phyloP scores from a whole-genome alignment of 2,329 filamentous ascomycete genomes.

The Cyphellophora europaea region DNA sequence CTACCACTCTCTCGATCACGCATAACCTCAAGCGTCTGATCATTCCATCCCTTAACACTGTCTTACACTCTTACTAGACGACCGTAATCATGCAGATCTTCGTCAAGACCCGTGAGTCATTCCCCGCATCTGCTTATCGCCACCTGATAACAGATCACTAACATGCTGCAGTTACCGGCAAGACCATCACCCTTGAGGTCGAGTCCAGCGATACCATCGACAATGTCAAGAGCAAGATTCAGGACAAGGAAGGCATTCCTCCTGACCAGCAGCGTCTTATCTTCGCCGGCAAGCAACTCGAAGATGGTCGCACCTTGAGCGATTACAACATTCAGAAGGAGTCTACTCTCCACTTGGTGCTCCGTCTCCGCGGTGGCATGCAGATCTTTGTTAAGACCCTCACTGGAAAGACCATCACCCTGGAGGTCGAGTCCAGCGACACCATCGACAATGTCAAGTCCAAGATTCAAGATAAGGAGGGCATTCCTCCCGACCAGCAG shows the following conservation, averaged over 20 bases:
- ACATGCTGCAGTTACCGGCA: conserved; percentile 49
- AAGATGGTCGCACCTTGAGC: conserved; percentile 46
- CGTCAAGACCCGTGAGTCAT: conserved; percentile 82
- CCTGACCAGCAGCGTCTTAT: conserved; percentile 50
- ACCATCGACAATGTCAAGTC: conserved; percentile 95
- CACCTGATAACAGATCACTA: conserved; percentile 14
- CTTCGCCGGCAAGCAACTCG: conserved; percentile 50
- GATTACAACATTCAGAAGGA: conserved; percentile 51
- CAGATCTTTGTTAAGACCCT: conserved; percentile 47
- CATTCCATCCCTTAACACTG: conserved; percentile 8
- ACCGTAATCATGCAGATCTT: conserved; percentile 82
- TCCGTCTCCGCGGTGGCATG: conserved; percentile 56
- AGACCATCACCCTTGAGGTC: conserved; percentile 43
- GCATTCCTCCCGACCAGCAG: conserved; percentile 92
- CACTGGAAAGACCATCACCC: conserved; percentile 56
- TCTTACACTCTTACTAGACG: conserved; percentile 14
- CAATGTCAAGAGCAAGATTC: conserved; percentile 50
- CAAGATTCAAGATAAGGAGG: conserved; percentile 97
- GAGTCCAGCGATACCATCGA: conserved; percentile 41
- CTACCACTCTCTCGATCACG: conserved; percentile 6
- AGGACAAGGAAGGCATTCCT: conserved; percentile 52
- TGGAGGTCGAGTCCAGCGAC: conserved; percentile 63
- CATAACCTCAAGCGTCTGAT: background rate
- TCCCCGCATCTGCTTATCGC: conserved; percentile 22
- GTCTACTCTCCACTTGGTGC: conserved; percentile 64